Conservation (phyloP, 495 filamentous ascomycete genomes). For the Talaromyces stipitatus region DNA sequence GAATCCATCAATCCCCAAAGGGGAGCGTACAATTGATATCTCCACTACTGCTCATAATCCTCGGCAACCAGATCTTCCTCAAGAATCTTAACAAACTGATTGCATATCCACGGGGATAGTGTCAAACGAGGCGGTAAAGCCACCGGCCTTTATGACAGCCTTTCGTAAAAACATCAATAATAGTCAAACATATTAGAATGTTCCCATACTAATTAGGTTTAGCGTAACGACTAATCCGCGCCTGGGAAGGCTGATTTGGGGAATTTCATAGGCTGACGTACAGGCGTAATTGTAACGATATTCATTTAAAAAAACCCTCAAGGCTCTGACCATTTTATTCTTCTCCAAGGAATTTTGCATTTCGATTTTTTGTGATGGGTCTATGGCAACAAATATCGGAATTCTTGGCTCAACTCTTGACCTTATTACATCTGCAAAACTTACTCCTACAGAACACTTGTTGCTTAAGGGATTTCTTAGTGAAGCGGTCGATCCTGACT, state of each 20-base stretch:
- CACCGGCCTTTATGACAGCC: neutral
- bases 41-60: too few species aligned
- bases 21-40: too few species aligned
- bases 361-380: neutral
- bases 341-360: neutral
- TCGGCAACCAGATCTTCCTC: too few species aligned
- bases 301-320: neutral
- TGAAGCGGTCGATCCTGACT: conserved; percentile 7
- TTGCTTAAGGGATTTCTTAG: conserved; percentile 9
- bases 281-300: neutral
- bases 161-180: neutral
- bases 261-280: too few species aligned
- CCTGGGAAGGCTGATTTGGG: too few species aligned
- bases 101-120: neutral
- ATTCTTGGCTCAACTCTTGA: neutral
- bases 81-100: too few species aligned
- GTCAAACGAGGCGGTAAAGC: neutral
- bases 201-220: neutral
- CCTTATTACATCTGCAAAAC: conserved; percentile 6
- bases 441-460: conserved; percentile 10
- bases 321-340: neutral
- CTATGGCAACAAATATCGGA: neutral
- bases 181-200: neutral
- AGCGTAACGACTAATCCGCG: neutral
- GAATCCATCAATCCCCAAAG: too few species aligned